Base-by-base conservation (phyloP, 2,329 filamentous ascomycete genomes). In the Macroventuria anomochaeta region DNA sequence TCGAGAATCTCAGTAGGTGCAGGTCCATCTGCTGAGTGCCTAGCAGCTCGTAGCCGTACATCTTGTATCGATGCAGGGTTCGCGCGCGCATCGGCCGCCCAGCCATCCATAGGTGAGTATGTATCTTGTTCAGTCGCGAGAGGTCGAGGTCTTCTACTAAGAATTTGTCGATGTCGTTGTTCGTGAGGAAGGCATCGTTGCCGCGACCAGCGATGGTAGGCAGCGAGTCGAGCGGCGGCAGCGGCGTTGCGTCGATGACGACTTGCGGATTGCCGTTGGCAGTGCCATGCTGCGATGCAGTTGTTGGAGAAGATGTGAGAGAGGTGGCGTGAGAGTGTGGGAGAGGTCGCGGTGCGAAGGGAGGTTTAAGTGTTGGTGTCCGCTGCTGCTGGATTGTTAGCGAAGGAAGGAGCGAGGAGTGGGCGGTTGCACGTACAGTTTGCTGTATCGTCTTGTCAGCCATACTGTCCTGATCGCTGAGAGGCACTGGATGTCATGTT, bases 11-110 rank as follows among this genome's bases (percentile, higher is more conserved):
- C n/a, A 75, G 65, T 7, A 75, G 50, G 41, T 75, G 72, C 18
- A 75, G 53, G 39, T 75, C 72, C 68, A 71, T 70, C 43, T 75
- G 71, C 52, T 73, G 65, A 1, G 70, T 73, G 17, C 58, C 58
- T 1, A 72, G 36, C 4, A 71, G 43, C 12, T 71, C 64, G 43
- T 69, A 65, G 13, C 68, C 63, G 43, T 71, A 57, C 72, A 75
- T 74, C 32, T 61, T 65, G 60, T 75, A 73, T 7, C 72, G 65
- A 37, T 75, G 72, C 18, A 75, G 56, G 3, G 71, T 68, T 2
- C 70, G 61, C 2, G 69, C 71, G 37, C 70, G 69, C 67, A 75
- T 66, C 1, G 72, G 72, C 1, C 72, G 67, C 3, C 72, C 72
- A 1, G 68, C 68, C 72, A 73, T 73, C 72, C 72, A 75, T 3